Evolutionary conservation across 257 asterid species (phyloP).

Genomic region (Nicotiana benthamiana): DNA sequence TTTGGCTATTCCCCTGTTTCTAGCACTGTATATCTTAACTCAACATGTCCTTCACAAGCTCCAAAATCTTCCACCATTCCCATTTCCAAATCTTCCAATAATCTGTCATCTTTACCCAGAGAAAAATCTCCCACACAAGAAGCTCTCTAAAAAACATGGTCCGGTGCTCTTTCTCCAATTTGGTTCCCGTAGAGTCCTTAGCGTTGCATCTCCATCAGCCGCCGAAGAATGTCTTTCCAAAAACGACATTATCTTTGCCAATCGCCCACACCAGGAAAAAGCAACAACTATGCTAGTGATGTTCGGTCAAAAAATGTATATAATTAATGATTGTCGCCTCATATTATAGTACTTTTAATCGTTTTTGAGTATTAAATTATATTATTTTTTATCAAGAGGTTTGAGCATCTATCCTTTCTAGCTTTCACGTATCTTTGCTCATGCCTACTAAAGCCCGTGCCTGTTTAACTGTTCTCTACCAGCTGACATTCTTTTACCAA

Average conservation of each 20-base stretch:
- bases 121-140: too few species aligned
- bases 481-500: too few species aligned
- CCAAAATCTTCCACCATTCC: conserved; percentile 46
- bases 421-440: too few species aligned
- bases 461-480: too few species aligned
- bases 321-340: too few species aligned
- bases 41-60: conserved; percentile 24
- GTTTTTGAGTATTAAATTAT: too few species aligned
- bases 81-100: conserved; percentile 37
- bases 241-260: conserved; percentile 49
- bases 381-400: too few species aligned
- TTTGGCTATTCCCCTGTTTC: conserved; percentile 12
- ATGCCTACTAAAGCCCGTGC: too few species aligned
- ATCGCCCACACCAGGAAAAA: conserved; percentile 46
- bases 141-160: conserved; percentile 38
- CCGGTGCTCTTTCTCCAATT: conserved; percentile 45
- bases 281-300: too few species aligned
- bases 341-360: too few species aligned
- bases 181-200: conserved; percentile 56
- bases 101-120: conserved; percentile 57
- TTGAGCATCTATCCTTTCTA: too few species aligned
- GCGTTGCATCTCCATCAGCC: conserved; percentile 54
- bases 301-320: too few species aligned
- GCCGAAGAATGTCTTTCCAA: conserved; percentile 54
- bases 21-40: conserved; percentile 32